These are phyloP conservation scores for Trichosporon faecale DNA, from an alignment of 1,284 basidiomycete genomes.

Conservation along the genomic window DNA sequence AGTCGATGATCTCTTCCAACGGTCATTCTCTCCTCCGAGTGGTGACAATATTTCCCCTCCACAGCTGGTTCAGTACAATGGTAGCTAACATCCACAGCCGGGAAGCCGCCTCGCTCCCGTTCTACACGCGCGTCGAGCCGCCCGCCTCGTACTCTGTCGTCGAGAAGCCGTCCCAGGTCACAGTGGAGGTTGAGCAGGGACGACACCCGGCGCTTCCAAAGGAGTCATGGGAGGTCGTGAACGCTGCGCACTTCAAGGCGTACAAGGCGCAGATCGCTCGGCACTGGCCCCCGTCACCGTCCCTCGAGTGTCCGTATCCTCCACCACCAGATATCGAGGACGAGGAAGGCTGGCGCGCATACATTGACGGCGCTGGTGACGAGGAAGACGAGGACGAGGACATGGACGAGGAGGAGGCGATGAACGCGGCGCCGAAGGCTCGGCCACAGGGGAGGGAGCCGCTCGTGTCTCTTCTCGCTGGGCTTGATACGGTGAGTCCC, in stretches of 20 bases:
- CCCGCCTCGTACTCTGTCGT: neutral
- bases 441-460: constrained; percentile 29
- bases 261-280: constrained; percentile 18
- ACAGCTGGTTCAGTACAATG: neutral
- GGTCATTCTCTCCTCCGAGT: neutral
- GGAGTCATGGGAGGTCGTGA: constrained; percentile 36
- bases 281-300: constrained; percentile 20
- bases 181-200: neutral
- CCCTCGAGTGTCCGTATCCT: constrained; percentile 26
- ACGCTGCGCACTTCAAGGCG: constrained; percentile 35
- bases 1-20: neutral
- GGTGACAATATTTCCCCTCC: no score
- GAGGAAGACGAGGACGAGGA: constrained; percentile 27
- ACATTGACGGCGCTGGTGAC: constrained; percentile 20
- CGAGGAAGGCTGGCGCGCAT: constrained; percentile 17
- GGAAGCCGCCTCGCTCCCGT: constrained; percentile 31
- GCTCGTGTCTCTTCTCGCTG: constrained; percentile 32
- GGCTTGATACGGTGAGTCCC: constrained; percentile 36
- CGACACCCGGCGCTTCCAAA: constrained; percentile 33
- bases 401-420: constrained; percentile 18
- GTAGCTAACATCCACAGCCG: constrained; percentile 20
- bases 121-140: constrained; percentile 29
- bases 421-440: constrained; percentile 7
- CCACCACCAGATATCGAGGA: constrained; percentile 22
- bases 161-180: neutral